Base-by-base conservation (phyloP, 345 rosid species). In the Eucalyptus grandis region DNA sequence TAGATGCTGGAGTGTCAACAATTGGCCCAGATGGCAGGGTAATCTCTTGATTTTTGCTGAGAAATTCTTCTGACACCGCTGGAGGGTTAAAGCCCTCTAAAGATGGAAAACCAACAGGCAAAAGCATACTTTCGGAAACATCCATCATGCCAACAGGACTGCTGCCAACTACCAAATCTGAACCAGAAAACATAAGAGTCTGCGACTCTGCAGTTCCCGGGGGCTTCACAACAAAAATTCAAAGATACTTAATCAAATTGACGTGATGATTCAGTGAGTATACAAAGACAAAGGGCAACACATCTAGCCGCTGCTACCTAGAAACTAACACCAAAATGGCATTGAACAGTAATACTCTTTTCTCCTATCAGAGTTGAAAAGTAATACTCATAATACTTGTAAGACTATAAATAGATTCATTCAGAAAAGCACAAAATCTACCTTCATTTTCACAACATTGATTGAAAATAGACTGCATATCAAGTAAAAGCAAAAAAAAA, bases 151-250 rank as follows among this genome's bases (percentile, higher is more conserved):
- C 96, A 86, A 92, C 91, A 19, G 99, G 99, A 95, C 98, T 97
- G 90, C 94, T 92, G 89, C 95, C 96, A 62, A 96, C 94, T 91
- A 96, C 97, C 91, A 95, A 92, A 91, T 97, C 99, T 87, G 98
- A 95, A 89, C 93, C 93, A 90, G 98, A 95, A 91, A 97, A 94
- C 92, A 97, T 92, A 91, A 95, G 94, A 86, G 98, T 93, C 90
- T 97, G 97, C 34, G 98, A 97, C 94, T 97, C 99, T 87, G 99
- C 99, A 92, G 99, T 97, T 93, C 99, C 99, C 56, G 99, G 99
- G 88, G 99, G 99, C 99, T 98, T 92, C 93, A 94, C 72, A 90
- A 69, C 17, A 17, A 89, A 89, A 34, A 89, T 85, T 85, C 58
- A 89, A 86, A 86, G 37, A 50, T 60, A 30, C 37, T 65, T 65